phyloP scores from a whole-genome alignment of 768 basidiomycete genomes.

The Inosperma sp. region DNA sequence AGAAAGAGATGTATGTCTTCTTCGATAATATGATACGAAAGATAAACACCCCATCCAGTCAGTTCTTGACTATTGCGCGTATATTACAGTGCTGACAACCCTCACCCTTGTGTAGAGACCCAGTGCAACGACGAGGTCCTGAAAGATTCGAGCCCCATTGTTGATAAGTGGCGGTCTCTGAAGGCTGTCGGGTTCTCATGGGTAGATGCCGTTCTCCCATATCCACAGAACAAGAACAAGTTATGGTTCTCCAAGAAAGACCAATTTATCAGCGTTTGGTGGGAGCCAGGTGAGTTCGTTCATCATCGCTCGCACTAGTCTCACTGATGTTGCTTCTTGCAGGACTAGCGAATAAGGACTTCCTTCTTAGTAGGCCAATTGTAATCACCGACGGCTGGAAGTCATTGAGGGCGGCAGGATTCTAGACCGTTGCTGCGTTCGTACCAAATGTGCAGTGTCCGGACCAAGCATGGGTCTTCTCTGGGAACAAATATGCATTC shows the following conservation, averaged over 20 bases:
- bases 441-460: constrained; percentile 6
- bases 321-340: background rate
- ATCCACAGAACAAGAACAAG: constrained; percentile 5
- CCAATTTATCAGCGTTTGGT: constrained; percentile 2
- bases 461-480: constrained; percentile 4
- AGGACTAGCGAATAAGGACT: background rate
- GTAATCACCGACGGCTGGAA: constrained; percentile 4
- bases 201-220: constrained; percentile 4
- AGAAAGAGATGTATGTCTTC: constrained; percentile 2
- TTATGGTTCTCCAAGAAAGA: constrained; percentile 8
- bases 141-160: constrained; percentile 4
- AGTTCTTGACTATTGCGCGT: constrained; percentile 1
- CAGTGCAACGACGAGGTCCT: constrained; percentile 2
- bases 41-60: background rate
- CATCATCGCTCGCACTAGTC: background rate
- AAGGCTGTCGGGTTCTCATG: constrained; percentile 5
- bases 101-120: background rate
- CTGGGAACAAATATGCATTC: background rate
- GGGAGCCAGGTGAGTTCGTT: constrained; percentile 6
- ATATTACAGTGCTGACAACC: constrained; percentile 1
- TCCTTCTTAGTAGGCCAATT: constrained; percentile 4
- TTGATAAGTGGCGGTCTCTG: constrained; percentile 10
- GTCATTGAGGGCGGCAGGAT: constrained; percentile 2
- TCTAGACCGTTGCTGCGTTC: background rate
- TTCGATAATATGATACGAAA: background rate